Evolutionary conservation across 1,139 yeast species (phyloP).

Genomic region (Zygoascus sp.): DNA sequence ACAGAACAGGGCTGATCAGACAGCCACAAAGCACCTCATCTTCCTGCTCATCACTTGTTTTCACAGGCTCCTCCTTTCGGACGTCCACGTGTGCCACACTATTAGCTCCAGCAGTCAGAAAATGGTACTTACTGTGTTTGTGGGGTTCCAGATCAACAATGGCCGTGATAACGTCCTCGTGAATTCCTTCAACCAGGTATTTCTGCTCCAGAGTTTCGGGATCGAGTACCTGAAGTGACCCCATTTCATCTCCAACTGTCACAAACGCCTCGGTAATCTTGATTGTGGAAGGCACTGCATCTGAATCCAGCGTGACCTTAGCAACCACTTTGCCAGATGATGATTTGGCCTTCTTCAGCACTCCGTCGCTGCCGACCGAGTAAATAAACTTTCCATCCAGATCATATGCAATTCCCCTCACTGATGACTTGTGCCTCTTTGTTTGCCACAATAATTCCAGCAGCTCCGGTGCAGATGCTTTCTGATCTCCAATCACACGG

Average conservation of each 20-base stretch:
- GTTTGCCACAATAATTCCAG: conserved; percentile 62
- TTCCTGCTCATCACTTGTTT: conserved; percentile 80
- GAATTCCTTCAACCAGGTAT: conserved; percentile 47
- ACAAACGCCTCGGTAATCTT: conserved; percentile 62
- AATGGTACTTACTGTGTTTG: conserved; percentile 74
- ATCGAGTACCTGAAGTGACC: conserved; percentile 60
- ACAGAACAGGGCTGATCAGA: conserved; percentile 52
- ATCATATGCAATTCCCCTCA: conserved; percentile 69
- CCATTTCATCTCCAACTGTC: conserved; percentile 76
- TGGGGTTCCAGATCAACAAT: conserved; percentile 41
- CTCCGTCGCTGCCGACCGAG: conserved; percentile 76
- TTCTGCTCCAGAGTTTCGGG: conserved; percentile 41
- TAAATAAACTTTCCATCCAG: conserved; percentile 55
- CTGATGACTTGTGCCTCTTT: conserved; percentile 84
- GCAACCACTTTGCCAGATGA: conserved; percentile 71
- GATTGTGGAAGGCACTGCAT: conserved; percentile 58
- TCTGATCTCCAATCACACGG: conserved; percentile 25
- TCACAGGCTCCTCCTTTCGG: conserved; percentile 52
- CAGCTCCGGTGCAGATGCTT: conserved; percentile 3
- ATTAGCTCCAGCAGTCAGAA: conserved; percentile 77
- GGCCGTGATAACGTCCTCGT: conserved; percentile 72
- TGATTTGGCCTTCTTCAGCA: conserved; percentile 68
- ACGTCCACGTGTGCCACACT: conserved; percentile 76
- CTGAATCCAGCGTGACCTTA: conserved; percentile 40
- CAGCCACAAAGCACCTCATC: conserved; percentile 81